These are phyloP conservation scores for Elongisporangium anandrum DNA, from an alignment of 352 stramenopile genomes.

Conservation along the genomic window DNA sequence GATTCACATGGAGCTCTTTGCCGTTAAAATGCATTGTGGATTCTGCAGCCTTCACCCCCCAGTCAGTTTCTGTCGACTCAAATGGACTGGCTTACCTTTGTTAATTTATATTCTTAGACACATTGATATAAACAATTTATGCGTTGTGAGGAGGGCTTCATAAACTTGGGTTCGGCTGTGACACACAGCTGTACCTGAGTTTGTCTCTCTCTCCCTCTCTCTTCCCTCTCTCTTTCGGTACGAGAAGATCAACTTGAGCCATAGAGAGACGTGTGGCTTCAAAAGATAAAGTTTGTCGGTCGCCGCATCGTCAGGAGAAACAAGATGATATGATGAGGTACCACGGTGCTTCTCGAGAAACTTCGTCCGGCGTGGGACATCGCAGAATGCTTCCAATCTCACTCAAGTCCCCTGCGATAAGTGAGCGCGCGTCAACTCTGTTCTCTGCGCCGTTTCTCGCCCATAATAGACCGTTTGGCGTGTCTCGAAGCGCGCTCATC, in stretches of 20 bases:
- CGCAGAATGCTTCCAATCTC: not conserved
- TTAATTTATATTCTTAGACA: not conserved
- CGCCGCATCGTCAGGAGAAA: not conserved
- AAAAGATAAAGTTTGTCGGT: not conserved
- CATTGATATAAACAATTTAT: not conserved
- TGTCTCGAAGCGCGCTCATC: not conserved
- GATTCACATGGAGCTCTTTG: not conserved
- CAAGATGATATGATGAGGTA: not conserved
- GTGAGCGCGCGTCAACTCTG: not conserved
- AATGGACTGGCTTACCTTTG: not conserved
- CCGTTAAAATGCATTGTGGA: not conserved
- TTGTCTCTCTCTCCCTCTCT: not conserved
- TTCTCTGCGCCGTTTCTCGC: not conserved
- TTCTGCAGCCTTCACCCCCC: not conserved
- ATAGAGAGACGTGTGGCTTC: not conserved
- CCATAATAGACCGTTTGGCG: not conserved
- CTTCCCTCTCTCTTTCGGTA: not conserved
- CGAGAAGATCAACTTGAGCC: not conserved
- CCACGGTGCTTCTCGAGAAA: not conserved
- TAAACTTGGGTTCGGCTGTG: not conserved
- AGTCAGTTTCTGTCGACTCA: too few species aligned
- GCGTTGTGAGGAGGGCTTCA: not conserved
- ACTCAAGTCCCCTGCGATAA: not conserved
- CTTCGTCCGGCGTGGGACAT: not conserved
- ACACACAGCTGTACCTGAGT: not conserved